phyloP scores from a whole-genome alignment of 306 rosid species.

The Purshia tridentata region DNA sequence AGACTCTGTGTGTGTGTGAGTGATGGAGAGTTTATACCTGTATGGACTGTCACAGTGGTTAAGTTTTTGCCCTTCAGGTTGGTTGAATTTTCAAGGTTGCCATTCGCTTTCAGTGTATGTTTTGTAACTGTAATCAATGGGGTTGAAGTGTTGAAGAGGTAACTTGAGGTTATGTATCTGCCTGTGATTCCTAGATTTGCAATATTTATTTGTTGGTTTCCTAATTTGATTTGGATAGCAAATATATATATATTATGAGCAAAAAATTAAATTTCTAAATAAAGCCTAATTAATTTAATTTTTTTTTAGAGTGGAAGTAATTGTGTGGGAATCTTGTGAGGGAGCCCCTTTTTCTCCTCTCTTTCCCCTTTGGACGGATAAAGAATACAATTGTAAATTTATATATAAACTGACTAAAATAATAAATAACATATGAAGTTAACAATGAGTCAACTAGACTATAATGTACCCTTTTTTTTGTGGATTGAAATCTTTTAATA shows the following conservation, averaged over 20 bases:
- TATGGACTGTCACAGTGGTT: not conserved
- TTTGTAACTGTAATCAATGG: too few species aligned
- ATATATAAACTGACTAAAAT: not conserved
- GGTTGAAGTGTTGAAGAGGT: too few species aligned
- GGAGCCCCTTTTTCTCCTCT: not conserved
- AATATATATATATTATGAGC: too few species aligned
- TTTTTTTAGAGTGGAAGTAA: too few species aligned
- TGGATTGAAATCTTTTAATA: not conserved
- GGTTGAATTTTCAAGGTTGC: constrained; percentile 11
- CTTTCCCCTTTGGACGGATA: not conserved
- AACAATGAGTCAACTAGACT: not conserved
- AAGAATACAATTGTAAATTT: not conserved
- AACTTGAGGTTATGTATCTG: too few species aligned
- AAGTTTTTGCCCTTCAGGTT: not conserved
- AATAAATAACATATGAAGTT: not conserved
- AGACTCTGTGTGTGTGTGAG: not conserved
- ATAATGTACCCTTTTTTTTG: too few species aligned
- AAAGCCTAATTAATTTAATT: too few species aligned
- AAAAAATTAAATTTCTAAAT: too few species aligned
- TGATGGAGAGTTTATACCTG: not conserved
- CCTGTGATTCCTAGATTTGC: too few species aligned
- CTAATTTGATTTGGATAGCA: not conserved
- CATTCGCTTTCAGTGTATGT: not conserved
- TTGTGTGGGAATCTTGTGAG: constrained; percentile 2
- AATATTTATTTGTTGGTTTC: not conserved